Conservation (phyloP, 2,329 filamentous ascomycete species). For the Rugonectria rugulosa region DNA sequence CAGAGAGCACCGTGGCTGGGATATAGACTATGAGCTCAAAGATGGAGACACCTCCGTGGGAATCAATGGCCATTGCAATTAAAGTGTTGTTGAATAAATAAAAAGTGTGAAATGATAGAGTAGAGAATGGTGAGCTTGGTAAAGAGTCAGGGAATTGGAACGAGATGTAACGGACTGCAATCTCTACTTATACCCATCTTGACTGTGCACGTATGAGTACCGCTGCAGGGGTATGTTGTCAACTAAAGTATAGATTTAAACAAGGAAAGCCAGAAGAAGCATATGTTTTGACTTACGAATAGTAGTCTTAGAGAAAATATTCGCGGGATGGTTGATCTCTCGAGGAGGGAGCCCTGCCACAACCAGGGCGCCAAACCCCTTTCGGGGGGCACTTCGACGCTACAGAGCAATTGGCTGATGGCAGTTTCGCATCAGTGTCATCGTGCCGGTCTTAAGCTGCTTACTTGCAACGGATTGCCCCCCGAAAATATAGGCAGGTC, state of each 20-base stretch:
- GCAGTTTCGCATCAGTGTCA: background rate
- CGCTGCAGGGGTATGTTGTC: background rate
- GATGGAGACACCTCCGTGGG: conserved; percentile 44
- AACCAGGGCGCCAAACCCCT: background rate
- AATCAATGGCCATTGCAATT: conserved; percentile 13
- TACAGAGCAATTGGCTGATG: background rate
- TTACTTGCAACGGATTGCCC: background rate
- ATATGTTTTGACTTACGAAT: conserved; percentile 3
- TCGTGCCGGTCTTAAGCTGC: background rate
- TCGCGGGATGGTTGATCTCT: background rate
- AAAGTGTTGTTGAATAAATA: background rate
- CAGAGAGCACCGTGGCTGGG: conserved; percentile 45
- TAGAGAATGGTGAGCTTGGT: background rate
- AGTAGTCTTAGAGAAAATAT: background rate
- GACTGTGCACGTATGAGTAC: background rate
- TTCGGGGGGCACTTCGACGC: conserved; percentile 27
- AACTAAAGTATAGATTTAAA: no score
- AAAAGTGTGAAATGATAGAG: background rate
- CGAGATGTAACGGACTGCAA: background rate
- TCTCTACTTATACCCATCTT: background rate
- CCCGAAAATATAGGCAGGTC: background rate
- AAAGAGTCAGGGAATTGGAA: background rate
- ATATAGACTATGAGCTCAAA: conserved; percentile 51
- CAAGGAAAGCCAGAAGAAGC: no score
- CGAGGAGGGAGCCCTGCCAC: background rate